Conservation (phyloP, 1,139 yeast species). For the Lodderomyces theae region DNA sequence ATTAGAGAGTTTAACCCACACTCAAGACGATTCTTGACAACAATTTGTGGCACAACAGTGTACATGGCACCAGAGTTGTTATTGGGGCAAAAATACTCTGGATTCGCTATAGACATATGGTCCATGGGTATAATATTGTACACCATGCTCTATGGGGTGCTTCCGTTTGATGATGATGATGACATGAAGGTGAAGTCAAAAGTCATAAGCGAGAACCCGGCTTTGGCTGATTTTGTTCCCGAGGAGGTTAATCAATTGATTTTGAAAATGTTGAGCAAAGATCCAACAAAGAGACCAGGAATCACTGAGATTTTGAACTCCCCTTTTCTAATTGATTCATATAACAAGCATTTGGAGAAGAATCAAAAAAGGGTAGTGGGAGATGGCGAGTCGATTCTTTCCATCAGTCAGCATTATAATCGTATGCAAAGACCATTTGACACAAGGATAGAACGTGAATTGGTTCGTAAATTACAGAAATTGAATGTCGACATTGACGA, state of each 20-base stretch:
- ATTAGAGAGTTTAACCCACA: conserved; percentile 70
- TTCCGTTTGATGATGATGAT: conserved; percentile 90
- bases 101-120: conserved; percentile 87
- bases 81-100: conserved; percentile 66
- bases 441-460: conserved; percentile 60
- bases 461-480: conserved; percentile 62
- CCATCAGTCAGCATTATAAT: conserved; percentile 41
- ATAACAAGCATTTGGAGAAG: conserved; percentile 25
- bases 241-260: conserved; percentile 51
- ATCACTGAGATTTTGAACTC: conserved; percentile 59
- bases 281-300: conserved; percentile 62
- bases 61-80: conserved; percentile 96
- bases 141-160: conserved; percentile 78
- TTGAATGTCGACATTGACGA: conserved; percentile 66
- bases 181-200: conserved; percentile 59
- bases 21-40: conserved; percentile 58
- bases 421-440: conserved; percentile 46
- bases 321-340: conserved; percentile 52
- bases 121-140: conserved; percentile 90
- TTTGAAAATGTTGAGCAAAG: conserved; percentile 57
- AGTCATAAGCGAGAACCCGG: conserved; percentile 67
- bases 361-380: conserved; percentile 13
- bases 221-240: conserved; percentile 43
- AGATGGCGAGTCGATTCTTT: conserved; percentile 39
- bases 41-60: conserved; percentile 91